These are phyloP conservation scores for Paramarasmius palmivorus DNA, from an alignment of 1,284 basidiomycete genomes.

Conservation along the genomic window DNA sequence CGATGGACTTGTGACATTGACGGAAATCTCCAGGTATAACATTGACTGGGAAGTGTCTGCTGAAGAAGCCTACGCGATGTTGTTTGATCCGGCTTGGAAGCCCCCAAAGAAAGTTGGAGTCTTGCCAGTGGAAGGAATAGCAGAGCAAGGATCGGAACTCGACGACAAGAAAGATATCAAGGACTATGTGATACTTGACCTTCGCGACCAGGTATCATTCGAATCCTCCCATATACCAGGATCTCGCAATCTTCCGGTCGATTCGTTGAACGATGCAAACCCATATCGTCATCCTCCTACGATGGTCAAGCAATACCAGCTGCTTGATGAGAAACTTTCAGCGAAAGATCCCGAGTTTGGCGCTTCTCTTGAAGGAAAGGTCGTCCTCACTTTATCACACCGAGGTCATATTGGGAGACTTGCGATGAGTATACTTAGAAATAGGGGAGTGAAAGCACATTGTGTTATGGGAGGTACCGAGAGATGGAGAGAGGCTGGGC, in stretches of 20 bases:
- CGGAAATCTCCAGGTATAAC: background rate
- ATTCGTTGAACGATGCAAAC: slow-evolving; percentile 5
- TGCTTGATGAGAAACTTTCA: slow-evolving; percentile 19
- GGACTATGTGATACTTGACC: slow-evolving; percentile 6
- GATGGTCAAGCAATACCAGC: slow-evolving; percentile 7
- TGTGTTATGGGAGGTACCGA: slow-evolving; percentile 22
- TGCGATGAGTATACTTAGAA: slow-evolving; percentile 23
- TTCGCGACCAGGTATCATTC: slow-evolving; percentile 7
- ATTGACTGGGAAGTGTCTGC: slow-evolving; percentile 8
- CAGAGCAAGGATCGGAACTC: background rate
- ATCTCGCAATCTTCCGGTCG: slow-evolving; percentile 11
- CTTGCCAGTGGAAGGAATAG: background rate
- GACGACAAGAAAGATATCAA: background rate
- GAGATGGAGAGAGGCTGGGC: slow-evolving; percentile 16
- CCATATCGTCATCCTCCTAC: slow-evolving; percentile 14
- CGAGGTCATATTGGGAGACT: slow-evolving; percentile 21
- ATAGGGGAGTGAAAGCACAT: slow-evolving; percentile 21
- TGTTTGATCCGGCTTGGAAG: slow-evolving; percentile 6
- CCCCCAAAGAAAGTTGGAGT: slow-evolving; percentile 4
- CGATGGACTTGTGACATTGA: background rate
- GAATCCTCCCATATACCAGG: slow-evolving; percentile 8
- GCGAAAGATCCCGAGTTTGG: slow-evolving; percentile 19
- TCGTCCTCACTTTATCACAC: slow-evolving; percentile 20
- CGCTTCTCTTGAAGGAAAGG: slow-evolving; percentile 12
- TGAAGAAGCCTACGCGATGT: background rate